phyloP scores from a whole-genome alignment of 139 green algal species.

The Volvox africanus region DNA sequence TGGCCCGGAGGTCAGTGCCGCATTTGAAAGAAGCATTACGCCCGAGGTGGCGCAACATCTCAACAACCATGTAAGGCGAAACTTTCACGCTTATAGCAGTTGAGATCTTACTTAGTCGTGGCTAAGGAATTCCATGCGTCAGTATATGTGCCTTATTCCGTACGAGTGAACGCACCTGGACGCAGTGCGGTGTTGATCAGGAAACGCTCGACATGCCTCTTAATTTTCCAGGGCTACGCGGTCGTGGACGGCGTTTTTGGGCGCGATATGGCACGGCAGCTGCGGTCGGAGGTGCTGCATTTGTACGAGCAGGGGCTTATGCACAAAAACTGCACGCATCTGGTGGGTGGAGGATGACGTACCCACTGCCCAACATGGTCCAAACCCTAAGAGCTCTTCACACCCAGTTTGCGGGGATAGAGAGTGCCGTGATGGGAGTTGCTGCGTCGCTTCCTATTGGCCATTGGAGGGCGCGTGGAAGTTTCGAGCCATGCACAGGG shows the following conservation, averaged over 20 bases:
- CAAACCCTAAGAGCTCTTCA: background rate
- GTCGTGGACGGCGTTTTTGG: constrained; percentile 70
- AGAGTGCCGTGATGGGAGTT: too few relatives aligned
- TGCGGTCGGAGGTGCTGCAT: constrained; percentile 59
- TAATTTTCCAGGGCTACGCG: constrained; percentile 59
- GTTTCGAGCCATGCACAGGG: too few relatives aligned
- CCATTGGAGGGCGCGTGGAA: too few relatives aligned
- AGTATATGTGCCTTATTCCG: too few relatives aligned
- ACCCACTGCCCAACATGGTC: background rate
- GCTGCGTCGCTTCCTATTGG: too few relatives aligned
- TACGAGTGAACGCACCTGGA: too few relatives aligned
- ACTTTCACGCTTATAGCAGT: too few relatives aligned
- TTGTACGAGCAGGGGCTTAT: constrained; percentile 55
- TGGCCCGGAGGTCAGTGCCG: background rate
- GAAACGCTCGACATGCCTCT: background rate
- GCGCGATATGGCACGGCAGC: background rate
- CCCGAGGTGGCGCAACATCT: constrained; percentile 36
- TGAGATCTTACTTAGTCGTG: too few relatives aligned
- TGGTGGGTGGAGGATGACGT: constrained; percentile 38
- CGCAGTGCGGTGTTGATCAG: too few relatives aligned
- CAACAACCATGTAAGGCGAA: background rate
- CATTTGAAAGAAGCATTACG: constrained; percentile 20
- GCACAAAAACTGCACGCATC: constrained; percentile 79
- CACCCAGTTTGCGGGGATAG: too few relatives aligned
- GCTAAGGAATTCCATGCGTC: too few relatives aligned